Base-by-base conservation (phyloP, 208 protist species). In the Trypanosoma melophagium region DNA sequence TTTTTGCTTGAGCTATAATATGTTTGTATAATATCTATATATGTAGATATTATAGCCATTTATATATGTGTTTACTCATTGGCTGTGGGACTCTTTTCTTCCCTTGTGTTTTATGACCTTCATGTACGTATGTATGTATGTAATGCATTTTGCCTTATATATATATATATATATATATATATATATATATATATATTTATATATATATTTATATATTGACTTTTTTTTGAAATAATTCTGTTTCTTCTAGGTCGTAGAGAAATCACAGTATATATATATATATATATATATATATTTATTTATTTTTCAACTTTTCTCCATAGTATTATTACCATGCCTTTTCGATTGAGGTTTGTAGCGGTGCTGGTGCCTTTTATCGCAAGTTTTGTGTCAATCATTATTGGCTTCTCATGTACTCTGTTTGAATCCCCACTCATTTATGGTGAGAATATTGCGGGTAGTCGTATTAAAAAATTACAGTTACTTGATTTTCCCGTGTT, bases 361-460 rank as follows among this genome's bases (percentile, higher is more conserved):
- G 67, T 86, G 3, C 56, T 69, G 5, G 21, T 83, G 24, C 60
- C 74, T 55, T 80, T 80, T 60, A 28, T 81, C 8, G 51, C 70
- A 13, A 56, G 80, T 17, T 0, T 77, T 2, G 24, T 86, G 2
- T 45, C 80, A 12, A 60, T 80, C 4, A 71, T 69, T 38, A 52
- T 71, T 4, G 74, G 59, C 13, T 74, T 83, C n/a, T 19, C 7
- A 49, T 67, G 71, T 1, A 42, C 68, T 16, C 64, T 83, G 17
- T 86, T 86, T 52, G 52, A 22, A 3, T 78, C 62, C 21, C 80
- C 80, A 0, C 41, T 25, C 7, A 58, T 86, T 44, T 21, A 68
- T 7, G 54, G 74, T 44, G 45, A 63, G 16, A 76, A 79, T 62
- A 71, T 80, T 19, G 22, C 42, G 42, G 72, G 66, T 7, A 80